Conservation (phyloP, 2,329 filamentous ascomycete species). For the Sphaerulina vaccinii region DNA sequence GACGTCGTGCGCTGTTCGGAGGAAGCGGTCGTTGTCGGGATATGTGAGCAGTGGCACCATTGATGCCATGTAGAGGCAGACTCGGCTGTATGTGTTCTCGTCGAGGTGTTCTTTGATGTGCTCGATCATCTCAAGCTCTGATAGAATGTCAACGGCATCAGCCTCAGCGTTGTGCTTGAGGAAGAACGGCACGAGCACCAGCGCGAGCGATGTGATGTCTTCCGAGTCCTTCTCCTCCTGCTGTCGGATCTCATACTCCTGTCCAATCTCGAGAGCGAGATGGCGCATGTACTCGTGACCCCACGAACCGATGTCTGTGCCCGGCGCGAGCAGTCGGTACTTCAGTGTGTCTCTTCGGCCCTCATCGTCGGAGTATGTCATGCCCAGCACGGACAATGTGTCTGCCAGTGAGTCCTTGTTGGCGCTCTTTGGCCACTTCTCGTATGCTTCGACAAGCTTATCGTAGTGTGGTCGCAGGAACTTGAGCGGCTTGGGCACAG, state of each 20-base stretch:
- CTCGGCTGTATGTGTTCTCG: slow-evolving; percentile 86
- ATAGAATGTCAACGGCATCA: slow-evolving; percentile 94
- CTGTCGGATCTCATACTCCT: slow-evolving; percentile 86
- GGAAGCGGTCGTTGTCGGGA: slow-evolving; percentile 93
- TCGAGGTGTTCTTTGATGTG: slow-evolving; percentile 85
- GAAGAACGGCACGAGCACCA: slow-evolving; percentile 88
- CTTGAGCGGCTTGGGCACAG: slow-evolving; percentile 96
- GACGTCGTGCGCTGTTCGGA: slow-evolving; percentile 87
- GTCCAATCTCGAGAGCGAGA: slow-evolving; percentile 89
- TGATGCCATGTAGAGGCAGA: slow-evolving; percentile 97
- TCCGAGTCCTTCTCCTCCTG: slow-evolving; percentile 79
- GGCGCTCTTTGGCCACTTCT: slow-evolving; percentile 78
- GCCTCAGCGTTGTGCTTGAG: slow-evolving; percentile 97
- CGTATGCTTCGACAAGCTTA: slow-evolving; percentile 80
- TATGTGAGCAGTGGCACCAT: slow-evolving; percentile 98
- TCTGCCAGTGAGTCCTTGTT: slow-evolving; percentile 90
- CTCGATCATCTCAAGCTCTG: slow-evolving; percentile 96
- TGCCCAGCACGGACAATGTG: slow-evolving; percentile 93
- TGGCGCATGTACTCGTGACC: slow-evolving; percentile 98
- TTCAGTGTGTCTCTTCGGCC: slow-evolving; percentile 94
- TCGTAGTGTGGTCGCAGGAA: slow-evolving; percentile 97
- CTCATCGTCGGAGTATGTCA: slow-evolving; percentile 93
- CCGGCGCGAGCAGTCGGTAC: slow-evolving; percentile 85
- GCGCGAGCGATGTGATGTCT: slow-evolving; percentile 80
- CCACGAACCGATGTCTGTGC: slow-evolving; percentile 93